Evolutionary conservation across 306 rosid species (phyloP).

Genomic region (Pyrus pyrifolia): DNA sequence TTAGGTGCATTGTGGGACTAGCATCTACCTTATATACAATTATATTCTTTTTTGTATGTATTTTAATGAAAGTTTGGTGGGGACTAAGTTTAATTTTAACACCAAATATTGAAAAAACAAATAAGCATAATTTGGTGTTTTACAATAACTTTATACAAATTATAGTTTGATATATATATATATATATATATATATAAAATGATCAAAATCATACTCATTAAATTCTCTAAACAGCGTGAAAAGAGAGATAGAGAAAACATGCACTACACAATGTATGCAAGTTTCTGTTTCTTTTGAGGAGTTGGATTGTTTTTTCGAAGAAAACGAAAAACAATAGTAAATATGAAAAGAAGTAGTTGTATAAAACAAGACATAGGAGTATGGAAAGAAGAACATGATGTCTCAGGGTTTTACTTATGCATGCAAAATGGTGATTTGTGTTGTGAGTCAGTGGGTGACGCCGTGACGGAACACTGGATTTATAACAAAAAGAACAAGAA

Average conservation of each 20-base stretch:
- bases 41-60: neutral
- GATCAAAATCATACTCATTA: too few relatives aligned
- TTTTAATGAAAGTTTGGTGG: neutral
- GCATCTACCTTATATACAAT: neutral
- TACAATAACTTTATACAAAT: too few relatives aligned
- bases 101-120: too few relatives aligned
- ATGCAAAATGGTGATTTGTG: slow-evolving; percentile 29
- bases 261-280: neutral
- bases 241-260: neutral
- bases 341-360: neutral
- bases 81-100: too few relatives aligned
- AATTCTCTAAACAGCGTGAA: neutral
- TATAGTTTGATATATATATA: too few relatives aligned
- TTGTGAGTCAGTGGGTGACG: neutral
- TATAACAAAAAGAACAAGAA: slow-evolving; percentile 9
- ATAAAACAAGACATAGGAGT: slow-evolving; percentile 22
- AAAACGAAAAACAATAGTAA: neutral
- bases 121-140: neutral
- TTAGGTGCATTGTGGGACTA: neutral
- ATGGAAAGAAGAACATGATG: slow-evolving; percentile 26
- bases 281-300: neutral
- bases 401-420: slow-evolving; percentile 28
- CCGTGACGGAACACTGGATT: slow-evolving; percentile 6
- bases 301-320: neutral
- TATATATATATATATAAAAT: too few relatives aligned